phyloP scores from a whole-genome alignment of 164 flowering plant genomes.

The Saururus chinensis region DNA sequence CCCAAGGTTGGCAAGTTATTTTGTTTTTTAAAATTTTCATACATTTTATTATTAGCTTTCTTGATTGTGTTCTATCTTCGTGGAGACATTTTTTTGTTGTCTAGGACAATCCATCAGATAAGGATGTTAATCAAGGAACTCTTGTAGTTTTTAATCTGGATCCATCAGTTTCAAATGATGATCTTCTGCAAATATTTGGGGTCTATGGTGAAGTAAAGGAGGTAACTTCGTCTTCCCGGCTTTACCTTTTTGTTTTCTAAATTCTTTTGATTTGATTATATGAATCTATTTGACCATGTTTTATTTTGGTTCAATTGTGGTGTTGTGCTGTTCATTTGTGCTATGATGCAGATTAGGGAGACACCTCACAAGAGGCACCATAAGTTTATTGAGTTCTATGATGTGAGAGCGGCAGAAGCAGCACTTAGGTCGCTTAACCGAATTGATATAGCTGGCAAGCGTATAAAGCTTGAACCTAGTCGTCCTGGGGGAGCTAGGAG shows the following conservation, averaged over 20 bases:
- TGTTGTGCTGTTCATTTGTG: background rate
- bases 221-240: conserved; percentile 28
- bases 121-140: conserved; percentile 96
- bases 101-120: conserved; percentile 96
- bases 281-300: background rate
- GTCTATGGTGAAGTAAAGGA: conserved; percentile 93
- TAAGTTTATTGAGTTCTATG: conserved; percentile 91
- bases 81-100: conserved; percentile 3
- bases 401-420: conserved; percentile 95
- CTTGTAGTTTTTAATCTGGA: conserved; percentile 91
- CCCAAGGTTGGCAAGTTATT: conserved; percentile 56
- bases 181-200: conserved; percentile 79
- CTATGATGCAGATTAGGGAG: conserved; percentile 75
- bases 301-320: background rate
- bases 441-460: conserved; percentile 95
- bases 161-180: conserved; percentile 88
- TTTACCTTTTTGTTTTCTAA: background rate
- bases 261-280: background rate
- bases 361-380: conserved; percentile 96
- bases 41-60: conserved; percentile 8
- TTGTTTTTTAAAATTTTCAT: background rate
- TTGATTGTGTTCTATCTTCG: background rate
- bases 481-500: conserved; percentile 97
- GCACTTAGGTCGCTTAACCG: conserved; percentile 84
- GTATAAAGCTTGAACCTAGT: conserved; percentile 93